Evolutionary conservation across 2,329 filamentous ascomycete species (phyloP), one percentile per base, ranked within the genome.

Genomic region (Cryphonectria nitschkei): DNA sequence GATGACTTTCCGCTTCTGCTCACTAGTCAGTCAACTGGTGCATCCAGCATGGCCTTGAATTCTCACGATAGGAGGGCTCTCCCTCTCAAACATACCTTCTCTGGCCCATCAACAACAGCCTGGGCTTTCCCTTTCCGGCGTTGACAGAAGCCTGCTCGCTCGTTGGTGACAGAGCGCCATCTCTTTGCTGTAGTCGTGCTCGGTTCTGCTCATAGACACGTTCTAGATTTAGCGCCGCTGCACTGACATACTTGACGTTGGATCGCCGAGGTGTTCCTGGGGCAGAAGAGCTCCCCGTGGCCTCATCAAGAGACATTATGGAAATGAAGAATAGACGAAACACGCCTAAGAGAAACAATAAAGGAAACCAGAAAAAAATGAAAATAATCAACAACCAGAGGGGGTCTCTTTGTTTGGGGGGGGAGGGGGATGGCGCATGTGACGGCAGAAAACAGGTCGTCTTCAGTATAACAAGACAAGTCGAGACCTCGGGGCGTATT

Each of bases 1-100:
- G 96, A 99, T 0, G 96, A 98, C 80, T 99, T 99, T 72, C 96
- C 96, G 79, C 95, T 98, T 84, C 96, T 99, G 75, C 32, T 56
- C 9, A 62, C 43, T 39, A 50, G 62, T 73, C 74, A 77, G 77
- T 73, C 22, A 16, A 69, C 13, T 16, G 8, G 6, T 2, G 4
- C 22, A 19, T 65, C 32, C 13, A 9, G 43, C 41, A 37, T 16
- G 56, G 32, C 32, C 26, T 32, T 3, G 26, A 41, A 8, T 13
- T 43, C 26, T 19, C 22, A 22, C 29, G 52, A 37, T 8, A n/a
- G 26, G 8, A n/a, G 60, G 16, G 14, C 7, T 50, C 46, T 43
- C 41, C 6, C 22, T 7, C 60, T 26, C 39, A 78, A 39, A n/a
- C 85, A 76, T 84, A 97, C 96, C 95, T 91, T 84, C 95, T 89